Percentiles rank a stretch among this genome's conserved stretches.
phyloP scores from a whole-genome alignment of 148 eudicot species.

The Persicaria tinctoria region DNA sequence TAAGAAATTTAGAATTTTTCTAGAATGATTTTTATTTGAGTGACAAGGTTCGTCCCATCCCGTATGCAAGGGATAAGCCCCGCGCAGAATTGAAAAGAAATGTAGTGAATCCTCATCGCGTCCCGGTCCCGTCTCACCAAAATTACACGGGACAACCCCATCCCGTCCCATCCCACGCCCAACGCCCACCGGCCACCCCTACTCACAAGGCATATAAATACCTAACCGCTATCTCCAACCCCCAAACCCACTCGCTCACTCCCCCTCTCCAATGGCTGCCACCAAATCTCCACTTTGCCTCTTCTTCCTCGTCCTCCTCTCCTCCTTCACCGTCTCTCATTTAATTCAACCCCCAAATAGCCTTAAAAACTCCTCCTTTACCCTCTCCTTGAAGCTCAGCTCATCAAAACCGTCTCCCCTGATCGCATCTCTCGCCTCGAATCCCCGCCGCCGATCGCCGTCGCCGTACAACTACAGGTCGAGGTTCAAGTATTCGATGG shows the following conservation, averaged over 20 bases:
- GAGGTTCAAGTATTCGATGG: slow-evolving; percentile 6
- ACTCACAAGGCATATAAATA: background rate
- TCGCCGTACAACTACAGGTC: slow-evolving; percentile 6
- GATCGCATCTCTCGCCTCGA: no score
- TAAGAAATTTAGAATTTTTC: no score
- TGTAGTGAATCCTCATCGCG: no score
- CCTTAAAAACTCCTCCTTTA: background rate
- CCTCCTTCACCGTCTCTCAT: background rate
- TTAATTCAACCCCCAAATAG: no score
- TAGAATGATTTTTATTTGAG: no score
- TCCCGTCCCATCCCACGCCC: background rate
- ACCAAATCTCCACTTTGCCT: background rate
- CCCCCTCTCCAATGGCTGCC: background rate
- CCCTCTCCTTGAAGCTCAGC: background rate
- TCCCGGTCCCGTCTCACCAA: no score
- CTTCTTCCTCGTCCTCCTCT: background rate
- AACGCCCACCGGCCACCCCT: no score
- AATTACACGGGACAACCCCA: background rate
- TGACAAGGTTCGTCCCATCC: no score
- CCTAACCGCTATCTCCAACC: background rate
- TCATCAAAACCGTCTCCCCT: background rate
- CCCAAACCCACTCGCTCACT: background rate
- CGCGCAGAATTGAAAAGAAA: no score
- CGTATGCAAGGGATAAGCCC: no score
- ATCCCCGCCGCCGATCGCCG: background rate